Conservation (phyloP, 2,329 filamentous ascomycete species). For the Venturia carpophila region DNA sequence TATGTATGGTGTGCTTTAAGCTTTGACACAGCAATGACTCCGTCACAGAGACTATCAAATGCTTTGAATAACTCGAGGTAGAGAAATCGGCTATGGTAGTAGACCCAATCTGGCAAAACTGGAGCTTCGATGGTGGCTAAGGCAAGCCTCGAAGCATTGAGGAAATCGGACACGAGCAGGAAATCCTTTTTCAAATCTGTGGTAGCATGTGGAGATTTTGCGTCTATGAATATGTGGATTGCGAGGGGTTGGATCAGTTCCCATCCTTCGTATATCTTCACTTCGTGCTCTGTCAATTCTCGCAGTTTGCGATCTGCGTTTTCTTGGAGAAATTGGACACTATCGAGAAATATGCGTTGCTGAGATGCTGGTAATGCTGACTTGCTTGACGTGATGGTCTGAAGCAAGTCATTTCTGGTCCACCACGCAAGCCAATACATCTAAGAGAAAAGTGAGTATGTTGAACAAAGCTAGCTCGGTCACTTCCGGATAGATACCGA, state of each 20-base stretch:
- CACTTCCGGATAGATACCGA: background rate
- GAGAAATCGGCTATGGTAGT: constrained; percentile 13
- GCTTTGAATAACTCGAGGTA: constrained; percentile 14
- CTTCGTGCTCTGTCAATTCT: background rate
- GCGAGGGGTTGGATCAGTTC: background rate
- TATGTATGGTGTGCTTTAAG: constrained; percentile 15
- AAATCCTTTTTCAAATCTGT: constrained; percentile 7
- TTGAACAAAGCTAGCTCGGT: background rate
- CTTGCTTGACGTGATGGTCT: background rate
- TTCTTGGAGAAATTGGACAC: background rate
- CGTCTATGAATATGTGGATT: background rate
- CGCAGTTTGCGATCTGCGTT: background rate
- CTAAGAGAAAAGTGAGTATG: background rate
- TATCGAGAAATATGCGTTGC: constrained; percentile 4
- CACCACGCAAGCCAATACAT: constrained; percentile 9
- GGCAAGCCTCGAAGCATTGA: constrained; percentile 10
- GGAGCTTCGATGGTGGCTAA: background rate
- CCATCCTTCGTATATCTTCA: background rate
- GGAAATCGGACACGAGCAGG: background rate
- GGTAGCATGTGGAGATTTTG: constrained; percentile 5
- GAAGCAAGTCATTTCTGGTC: constrained; percentile 8
- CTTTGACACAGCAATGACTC: constrained; percentile 12
- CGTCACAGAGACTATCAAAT: background rate
- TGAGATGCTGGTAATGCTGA: background rate
- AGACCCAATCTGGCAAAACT: constrained; percentile 6